Evolutionary conservation across 768 basidiomycete species (phyloP).

Genomic region (Tricholoma terreum): DNA sequence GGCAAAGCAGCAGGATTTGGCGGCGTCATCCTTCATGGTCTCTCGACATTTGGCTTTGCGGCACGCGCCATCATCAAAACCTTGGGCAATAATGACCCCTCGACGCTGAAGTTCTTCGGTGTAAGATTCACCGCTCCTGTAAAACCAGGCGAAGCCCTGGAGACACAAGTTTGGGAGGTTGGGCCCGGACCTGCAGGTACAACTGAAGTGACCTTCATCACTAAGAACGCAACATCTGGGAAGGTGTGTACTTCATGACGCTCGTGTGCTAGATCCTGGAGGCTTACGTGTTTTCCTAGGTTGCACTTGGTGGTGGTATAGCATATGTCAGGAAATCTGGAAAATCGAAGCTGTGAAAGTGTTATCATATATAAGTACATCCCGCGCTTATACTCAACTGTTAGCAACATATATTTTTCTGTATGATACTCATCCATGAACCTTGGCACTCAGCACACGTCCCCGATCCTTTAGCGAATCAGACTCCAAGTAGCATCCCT

Average conservation of each 20-base stretch:
- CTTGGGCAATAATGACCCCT: constrained; percentile 58
- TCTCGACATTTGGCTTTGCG: constrained; percentile 78
- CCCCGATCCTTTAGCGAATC: constrained; percentile 61
- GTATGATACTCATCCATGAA: neutral
- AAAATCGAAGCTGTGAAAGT: constrained; percentile 23
- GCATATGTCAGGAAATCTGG: constrained; percentile 56
- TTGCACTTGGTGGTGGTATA: constrained; percentile 57
- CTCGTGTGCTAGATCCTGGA: neutral
- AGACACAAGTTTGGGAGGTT: constrained; percentile 79
- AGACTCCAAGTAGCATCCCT: constrained; percentile 79
- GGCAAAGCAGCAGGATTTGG: constrained; percentile 78
- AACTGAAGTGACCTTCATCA: constrained; percentile 58
- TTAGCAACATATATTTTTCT: neutral
- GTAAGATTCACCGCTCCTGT: constrained; percentile 82
- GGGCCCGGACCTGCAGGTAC: constrained; percentile 61
- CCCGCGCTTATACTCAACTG: no score
- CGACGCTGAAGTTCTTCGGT: constrained; percentile 63
- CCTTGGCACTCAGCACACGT: constrained; percentile 44
- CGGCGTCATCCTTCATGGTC: constrained; percentile 81
- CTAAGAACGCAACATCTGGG: constrained; percentile 55
- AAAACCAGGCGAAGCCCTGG: constrained; percentile 75
- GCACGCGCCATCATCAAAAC: constrained; percentile 71
- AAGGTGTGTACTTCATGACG: constrained; percentile 39
- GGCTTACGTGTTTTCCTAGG: constrained; percentile 20
- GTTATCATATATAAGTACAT: neutral